phyloP scores from a whole-genome alignment of 2,329 filamentous ascomycete genomes.

The Epichloe gansuensis region DNA sequence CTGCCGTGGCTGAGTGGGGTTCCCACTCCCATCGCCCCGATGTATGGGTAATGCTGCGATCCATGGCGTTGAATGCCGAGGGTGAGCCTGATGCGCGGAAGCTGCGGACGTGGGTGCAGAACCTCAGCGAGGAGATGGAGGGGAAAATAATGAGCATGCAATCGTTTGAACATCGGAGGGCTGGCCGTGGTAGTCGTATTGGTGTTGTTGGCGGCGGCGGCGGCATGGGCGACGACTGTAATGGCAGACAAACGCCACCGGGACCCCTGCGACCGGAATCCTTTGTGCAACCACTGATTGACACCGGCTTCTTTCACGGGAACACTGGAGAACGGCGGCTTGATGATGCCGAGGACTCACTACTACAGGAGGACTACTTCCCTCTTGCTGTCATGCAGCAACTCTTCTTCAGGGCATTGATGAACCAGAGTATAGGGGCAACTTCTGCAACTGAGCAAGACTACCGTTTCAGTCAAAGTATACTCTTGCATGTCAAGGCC shows the following conservation, averaged over 20 bases:
- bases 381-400: conserved; percentile 41
- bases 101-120: conserved; percentile 41
- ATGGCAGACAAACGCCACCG: conserved; percentile 10
- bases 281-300: neutral
- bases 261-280: conserved; percentile 4
- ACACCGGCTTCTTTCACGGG: neutral
- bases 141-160: conserved; percentile 32
- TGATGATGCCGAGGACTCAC: conserved; percentile 6
- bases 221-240: conserved; percentile 9
- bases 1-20: conserved; percentile 24
- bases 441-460: conserved; percentile 20
- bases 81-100: conserved; percentile 29
- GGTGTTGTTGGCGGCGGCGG: neutral
- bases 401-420: conserved; percentile 36
- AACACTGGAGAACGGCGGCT: neutral
- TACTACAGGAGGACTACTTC: conserved; percentile 26
- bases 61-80: conserved; percentile 29
- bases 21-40: conserved; percentile 25
- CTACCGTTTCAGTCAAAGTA: conserved; percentile 38
- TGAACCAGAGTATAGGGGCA: conserved; percentile 23
- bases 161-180: conserved; percentile 26
- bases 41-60: conserved; percentile 35
- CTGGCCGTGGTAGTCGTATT: neutral
- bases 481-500: conserved; percentile 32
- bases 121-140: conserved; percentile 34